Evolutionary conservation across 2,329 filamentous ascomycete species (phyloP).

Genomic region (Fusarium sterilihyphosum): DNA sequence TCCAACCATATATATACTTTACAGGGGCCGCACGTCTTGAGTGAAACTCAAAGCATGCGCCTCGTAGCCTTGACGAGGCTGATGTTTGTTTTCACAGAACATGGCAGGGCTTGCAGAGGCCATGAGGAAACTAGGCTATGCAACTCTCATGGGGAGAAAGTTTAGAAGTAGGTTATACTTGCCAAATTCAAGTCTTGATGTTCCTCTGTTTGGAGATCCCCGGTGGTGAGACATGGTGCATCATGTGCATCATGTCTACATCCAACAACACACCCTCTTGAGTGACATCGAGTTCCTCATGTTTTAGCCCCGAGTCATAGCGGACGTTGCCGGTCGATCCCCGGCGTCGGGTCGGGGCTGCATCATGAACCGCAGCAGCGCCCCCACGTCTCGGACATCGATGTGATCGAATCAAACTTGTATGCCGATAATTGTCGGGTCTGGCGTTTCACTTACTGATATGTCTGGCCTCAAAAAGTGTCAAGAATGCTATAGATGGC

Average conservation of each 20-base stretch:
- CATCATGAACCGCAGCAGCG: not conserved
- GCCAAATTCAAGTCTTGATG: not conserved
- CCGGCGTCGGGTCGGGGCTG: not conserved
- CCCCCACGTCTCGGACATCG: not conserved
- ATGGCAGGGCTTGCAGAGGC: not conserved
- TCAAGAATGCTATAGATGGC: not conserved
- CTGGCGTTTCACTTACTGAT: constrained; percentile 4
- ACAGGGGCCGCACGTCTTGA: not conserved
- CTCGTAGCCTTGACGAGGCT: not conserved
- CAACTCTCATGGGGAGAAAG: not conserved
- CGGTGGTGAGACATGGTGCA: not conserved
- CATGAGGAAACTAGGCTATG: not conserved
- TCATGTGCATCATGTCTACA: not conserved
- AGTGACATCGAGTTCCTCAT: not conserved
- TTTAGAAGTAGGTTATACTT: not conserved
- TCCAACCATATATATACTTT: not conserved
- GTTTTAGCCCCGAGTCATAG: constrained; percentile 14
- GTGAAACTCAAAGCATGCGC: not conserved
- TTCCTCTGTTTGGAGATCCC: not conserved
- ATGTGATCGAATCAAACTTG: not conserved
- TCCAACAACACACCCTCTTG: not conserved
- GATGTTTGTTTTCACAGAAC: not conserved
- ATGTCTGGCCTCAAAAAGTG: not conserved
- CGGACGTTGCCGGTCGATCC: constrained; percentile 27
- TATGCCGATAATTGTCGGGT: constrained; percentile 10